Evolutionary conservation across 148 eudicot genomes (phyloP), one percentile per base, ranked within the genome.

Genomic region (Gaultheria prostrata): DNA sequence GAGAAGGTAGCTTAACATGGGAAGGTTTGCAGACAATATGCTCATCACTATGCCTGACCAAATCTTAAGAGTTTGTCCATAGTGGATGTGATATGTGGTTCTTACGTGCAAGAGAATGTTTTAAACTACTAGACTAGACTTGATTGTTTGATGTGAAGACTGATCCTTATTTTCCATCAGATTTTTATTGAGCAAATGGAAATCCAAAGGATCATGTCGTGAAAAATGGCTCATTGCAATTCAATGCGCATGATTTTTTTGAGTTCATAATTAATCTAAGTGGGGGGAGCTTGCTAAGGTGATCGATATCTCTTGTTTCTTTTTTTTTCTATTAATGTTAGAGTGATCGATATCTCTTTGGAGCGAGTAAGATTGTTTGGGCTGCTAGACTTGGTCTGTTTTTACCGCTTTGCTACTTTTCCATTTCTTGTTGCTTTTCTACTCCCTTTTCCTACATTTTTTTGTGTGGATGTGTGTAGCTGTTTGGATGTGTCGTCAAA

Each of bases 1-100:
- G 86, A 91, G 67, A 93, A 88, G 98, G 98, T 95, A 90, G 30
- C 72, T 30, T 67, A 28, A 13, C 35, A 63, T 39, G 43, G 43
- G 43, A 39, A 63, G 70, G 70, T 63, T 63, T 63, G 70, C 72
- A 45, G 50, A 32, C 67, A 24, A 49, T 63, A 72, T 35, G 80
- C 20, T 15, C 63, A 14, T 24, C 83, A 26, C 17, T 45, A 49
- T 45, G 54, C 32, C 65, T 61, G 10, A 24, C 77, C 9, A 59
- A 39, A 67, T 63, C 32, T 63, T 39, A 39, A 45, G 75, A 53
- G 39, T 45, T 43, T 39, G 51, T 74, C 14, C 28, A 2, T 43
- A 24, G 77, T 43, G 50, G 51, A 39, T 74, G 12, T 39, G 49
- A 72, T 72, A 8, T 72, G 49, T n/a, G 8, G 35, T 26, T 35